Evolutionary conservation across 1,139 yeast species (phyloP).

Genomic region (Yamadazyma atlantica): DNA sequence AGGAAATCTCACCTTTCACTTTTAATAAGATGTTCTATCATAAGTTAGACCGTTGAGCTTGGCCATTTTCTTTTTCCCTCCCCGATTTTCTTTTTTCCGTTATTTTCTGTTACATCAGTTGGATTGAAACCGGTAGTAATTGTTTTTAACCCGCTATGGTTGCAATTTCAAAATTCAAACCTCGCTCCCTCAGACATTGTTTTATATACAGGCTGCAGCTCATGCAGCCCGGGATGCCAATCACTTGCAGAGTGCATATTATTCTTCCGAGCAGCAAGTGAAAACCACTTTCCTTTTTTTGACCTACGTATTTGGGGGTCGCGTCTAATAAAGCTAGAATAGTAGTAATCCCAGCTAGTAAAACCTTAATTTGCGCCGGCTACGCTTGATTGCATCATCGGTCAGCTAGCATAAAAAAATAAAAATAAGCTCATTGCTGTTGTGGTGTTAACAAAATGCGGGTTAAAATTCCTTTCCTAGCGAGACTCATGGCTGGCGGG

Average conservation of each 20-base stretch:
- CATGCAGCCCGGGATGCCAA: background rate
- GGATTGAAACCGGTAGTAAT: too few relatives aligned
- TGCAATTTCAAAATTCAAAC: background rate
- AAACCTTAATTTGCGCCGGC: background rate
- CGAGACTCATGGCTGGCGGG: too few relatives aligned
- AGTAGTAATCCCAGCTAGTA: too few relatives aligned
- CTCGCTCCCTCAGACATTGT: background rate
- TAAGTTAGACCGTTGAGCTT: too few relatives aligned
- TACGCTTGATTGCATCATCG: background rate
- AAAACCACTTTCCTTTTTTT: too few relatives aligned
- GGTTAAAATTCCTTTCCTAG: too few relatives aligned
- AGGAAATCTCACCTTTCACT: too few relatives aligned
- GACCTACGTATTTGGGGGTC: too few relatives aligned
- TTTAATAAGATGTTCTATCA: too few relatives aligned
- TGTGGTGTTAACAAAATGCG: too few relatives aligned
- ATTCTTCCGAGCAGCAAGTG: constrained; percentile 2
- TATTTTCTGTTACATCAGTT: background rate
- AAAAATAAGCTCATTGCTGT: too few relatives aligned
- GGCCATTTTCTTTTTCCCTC: too few relatives aligned
- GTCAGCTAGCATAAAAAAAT: background rate
- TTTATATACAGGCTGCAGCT: background rate
- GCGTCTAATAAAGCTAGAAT: background rate
- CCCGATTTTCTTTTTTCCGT: background rate
- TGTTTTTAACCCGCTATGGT: background rate
- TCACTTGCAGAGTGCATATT: constrained; percentile 1